Evolutionary conservation across 2,329 filamentous ascomycete species (phyloP).

Genomic region (Calonectria ilicicola): DNA sequence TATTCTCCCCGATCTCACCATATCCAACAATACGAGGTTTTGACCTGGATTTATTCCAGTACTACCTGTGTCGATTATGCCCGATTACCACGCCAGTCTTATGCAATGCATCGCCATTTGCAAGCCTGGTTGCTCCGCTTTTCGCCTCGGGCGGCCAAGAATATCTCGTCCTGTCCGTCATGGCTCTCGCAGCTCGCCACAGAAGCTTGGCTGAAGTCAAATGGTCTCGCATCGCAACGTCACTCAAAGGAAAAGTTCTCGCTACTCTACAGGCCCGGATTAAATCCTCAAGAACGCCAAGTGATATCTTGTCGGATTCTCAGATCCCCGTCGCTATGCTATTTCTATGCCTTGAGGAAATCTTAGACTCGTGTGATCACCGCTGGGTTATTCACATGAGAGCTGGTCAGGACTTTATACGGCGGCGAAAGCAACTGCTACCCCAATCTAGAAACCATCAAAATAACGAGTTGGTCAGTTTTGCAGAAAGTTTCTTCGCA

Average conservation of each 20-base stretch:
- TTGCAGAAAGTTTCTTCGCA: constrained; percentile 61
- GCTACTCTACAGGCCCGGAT: constrained; percentile 13
- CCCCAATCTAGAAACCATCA: constrained; percentile 21
- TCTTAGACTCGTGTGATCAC: constrained; percentile 37
- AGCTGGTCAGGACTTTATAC: constrained; percentile 60
- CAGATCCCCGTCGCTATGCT: constrained; percentile 40
- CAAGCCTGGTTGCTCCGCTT: constrained; percentile 33
- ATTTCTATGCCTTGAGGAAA: constrained; percentile 40
- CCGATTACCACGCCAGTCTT: constrained; percentile 37
- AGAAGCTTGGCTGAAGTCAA: constrained; percentile 30
- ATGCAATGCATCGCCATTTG: constrained; percentile 31
- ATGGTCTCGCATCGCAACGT: constrained; percentile 33
- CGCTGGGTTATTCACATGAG: constrained; percentile 60
- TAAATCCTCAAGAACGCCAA: constrained; percentile 19
- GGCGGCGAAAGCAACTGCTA: constrained; percentile 46
- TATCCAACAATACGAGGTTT: constrained; percentile 25
- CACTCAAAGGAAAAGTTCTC: constrained; percentile 34
- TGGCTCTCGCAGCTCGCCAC: constrained; percentile 37
- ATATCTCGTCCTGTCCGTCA: constrained; percentile 31
- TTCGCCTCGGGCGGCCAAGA: constrained; percentile 35
- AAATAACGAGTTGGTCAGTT: constrained; percentile 19
- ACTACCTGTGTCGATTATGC: constrained; percentile 36
- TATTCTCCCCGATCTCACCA: constrained; percentile 10
- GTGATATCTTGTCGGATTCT: constrained; percentile 32
- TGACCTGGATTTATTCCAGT: constrained; percentile 33